These are phyloP conservation scores for Eucalyptus albens DNA, from an alignment of 345 rosid species.

Conservation along the genomic window DNA sequence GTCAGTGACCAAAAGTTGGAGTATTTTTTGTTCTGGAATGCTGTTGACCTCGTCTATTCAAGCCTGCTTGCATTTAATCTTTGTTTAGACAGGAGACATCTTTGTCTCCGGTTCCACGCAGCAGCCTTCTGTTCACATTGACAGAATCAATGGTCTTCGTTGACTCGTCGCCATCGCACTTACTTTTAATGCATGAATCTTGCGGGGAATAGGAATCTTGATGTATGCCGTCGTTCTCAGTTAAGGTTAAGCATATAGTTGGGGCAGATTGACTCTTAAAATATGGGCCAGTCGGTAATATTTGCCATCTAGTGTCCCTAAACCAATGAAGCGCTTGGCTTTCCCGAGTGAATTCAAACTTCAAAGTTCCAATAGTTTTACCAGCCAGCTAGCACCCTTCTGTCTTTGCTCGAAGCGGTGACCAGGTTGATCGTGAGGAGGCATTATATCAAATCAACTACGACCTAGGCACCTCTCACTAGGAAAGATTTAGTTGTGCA, in stretches of 20 bases:
- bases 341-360: background rate
- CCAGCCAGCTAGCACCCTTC: background rate
- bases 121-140: background rate
- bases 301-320: background rate
- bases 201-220: background rate
- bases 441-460: background rate
- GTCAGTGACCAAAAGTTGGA: background rate
- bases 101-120: background rate
- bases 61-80: background rate
- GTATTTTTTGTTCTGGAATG: background rate
- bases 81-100: background rate
- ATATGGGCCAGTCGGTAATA: background rate
- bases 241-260: background rate
- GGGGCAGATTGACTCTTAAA: background rate
- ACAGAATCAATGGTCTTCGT: background rate
- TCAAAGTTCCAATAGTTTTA: background rate
- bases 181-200: background rate
- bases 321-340: background rate
- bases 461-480: background rate
- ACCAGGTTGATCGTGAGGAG: background rate
- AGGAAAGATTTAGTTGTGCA: background rate
- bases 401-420: background rate
- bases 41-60: background rate
- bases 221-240: background rate
- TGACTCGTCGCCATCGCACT: background rate